A percentile compares a stretch with the other conserved stretches of the same genome.
These are phyloP conservation scores for Penstemon davidsonii DNA, from an alignment of 257 asterid genomes.

Conservation along the genomic window DNA sequence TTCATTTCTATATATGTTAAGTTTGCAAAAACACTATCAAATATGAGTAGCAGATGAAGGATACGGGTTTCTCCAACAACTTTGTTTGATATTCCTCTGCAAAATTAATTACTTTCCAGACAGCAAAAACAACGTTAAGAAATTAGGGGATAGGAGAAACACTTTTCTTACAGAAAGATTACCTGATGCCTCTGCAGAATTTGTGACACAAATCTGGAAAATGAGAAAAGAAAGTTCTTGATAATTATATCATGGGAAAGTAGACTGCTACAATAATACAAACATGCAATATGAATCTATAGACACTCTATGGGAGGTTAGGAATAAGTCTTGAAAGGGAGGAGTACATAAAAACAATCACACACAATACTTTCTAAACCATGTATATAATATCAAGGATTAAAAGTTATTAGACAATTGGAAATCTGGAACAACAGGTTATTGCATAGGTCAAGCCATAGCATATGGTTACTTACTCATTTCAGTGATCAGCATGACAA, in stretches of 20 bases:
- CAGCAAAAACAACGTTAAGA: conserved; percentile 21
- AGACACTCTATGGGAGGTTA: too few species aligned
- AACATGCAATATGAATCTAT: conserved; percentile 16
- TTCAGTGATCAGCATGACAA: too few species aligned
- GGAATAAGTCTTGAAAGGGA: background rate
- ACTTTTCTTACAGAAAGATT: conserved; percentile 61
- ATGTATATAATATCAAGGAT: conserved; percentile 1
- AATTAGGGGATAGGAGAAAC: conserved; percentile 4
- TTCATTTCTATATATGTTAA: conserved; percentile 52
- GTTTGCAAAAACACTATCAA: conserved; percentile 2
- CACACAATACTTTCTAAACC: background rate
- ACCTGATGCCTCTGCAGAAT: conserved; percentile 59
- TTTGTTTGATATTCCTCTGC: conserved; percentile 79
- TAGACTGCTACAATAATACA: too few species aligned
- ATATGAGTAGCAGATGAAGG: conserved; percentile 31
- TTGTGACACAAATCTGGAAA: too few species aligned
- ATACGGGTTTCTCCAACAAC: conserved; percentile 93
- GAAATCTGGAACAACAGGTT: background rate
- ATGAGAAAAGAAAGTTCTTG: conserved; percentile 25
- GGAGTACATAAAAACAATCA: conserved; percentile 11
- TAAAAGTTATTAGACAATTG: conserved; percentile 1
- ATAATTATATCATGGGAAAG: background rate
- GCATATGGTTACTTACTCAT: too few species aligned
- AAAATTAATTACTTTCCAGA: conserved; percentile 23
- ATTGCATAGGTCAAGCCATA: too few species aligned